These are phyloP conservation scores for Plasmodium yoelii DNA, from an alignment of 169 alveolate species.

Conservation along the genomic window DNA sequence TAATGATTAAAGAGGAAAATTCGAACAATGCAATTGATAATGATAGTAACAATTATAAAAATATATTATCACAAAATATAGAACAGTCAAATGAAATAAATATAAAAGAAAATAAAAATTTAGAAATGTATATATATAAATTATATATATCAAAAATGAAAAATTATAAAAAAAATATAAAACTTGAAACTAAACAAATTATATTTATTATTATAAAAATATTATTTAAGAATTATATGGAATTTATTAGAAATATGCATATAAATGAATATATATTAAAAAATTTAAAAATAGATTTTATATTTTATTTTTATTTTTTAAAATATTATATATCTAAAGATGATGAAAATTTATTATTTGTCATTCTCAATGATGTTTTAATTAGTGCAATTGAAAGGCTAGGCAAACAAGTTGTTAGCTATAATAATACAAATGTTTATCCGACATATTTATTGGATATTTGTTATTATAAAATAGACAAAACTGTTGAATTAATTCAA, in stretches of 20 bases:
- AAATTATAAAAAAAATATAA: constrained; percentile 54
- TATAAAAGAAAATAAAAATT: constrained; percentile 9
- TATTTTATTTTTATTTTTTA: constrained; percentile 53
- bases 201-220: constrained; percentile 60
- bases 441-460: constrained; percentile 8
- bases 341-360: constrained; percentile 74
- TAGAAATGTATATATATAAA: constrained; percentile 73
- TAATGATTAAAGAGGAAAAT: not conserved
- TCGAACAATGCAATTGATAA: not conserved
- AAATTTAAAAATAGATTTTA: constrained; percentile 54
- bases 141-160: constrained; percentile 66
- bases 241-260: constrained; percentile 44
- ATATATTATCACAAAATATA: not conserved
- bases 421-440: not conserved
- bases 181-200: constrained; percentile 26
- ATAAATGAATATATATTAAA: constrained; percentile 45
- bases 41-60: not conserved
- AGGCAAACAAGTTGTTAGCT: not conserved
- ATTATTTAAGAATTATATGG: constrained; percentile 54
- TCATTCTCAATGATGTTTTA: constrained; percentile 65
- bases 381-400: constrained; percentile 48
- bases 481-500: too few species aligned
- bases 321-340: constrained; percentile 58
- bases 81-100: not conserved
- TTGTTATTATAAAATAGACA: too few species aligned